These are phyloP conservation scores for Eimeria acervulina DNA, from an alignment of 169 alveolate genomes.

Conservation along the genomic window DNA sequence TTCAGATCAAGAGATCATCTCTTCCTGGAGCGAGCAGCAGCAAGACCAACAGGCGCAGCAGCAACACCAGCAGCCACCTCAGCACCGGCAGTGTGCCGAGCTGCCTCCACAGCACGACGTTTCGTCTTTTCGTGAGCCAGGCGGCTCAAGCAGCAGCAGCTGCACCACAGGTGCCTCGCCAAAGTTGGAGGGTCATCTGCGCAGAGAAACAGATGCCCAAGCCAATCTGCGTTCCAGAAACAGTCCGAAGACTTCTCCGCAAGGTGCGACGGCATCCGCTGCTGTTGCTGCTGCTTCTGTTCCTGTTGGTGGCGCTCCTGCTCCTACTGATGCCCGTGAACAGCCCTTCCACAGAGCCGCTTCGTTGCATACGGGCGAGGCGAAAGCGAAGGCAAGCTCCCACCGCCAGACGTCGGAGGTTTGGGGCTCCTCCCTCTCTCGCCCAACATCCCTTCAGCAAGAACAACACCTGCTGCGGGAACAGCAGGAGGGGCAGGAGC, in stretches of 20 bases:
- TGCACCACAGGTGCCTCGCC: conserved; percentile 52
- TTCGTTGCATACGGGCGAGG: neutral
- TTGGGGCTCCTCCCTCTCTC: neutral
- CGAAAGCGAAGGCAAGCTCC: conserved; percentile 5
- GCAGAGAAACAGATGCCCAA: neutral
- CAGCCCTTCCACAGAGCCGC: neutral
- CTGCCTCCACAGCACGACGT: conserved; percentile 5
- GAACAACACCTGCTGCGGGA: neutral
- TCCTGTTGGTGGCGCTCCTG: conserved; percentile 23
- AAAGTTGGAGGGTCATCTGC: neutral
- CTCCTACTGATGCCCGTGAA: conserved; percentile 1
- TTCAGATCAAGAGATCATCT: neutral
- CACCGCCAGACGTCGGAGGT: conserved; percentile 31
- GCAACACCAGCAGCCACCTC: conserved; percentile 23
- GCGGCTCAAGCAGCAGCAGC: conserved; percentile 12
- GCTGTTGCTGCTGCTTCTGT: neutral
- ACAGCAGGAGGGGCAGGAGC: conserved; percentile 47
- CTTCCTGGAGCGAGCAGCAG: neutral
- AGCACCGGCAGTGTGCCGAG: neutral
- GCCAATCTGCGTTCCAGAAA: neutral
- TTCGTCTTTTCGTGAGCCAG: neutral
- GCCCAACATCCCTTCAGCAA: conserved; percentile 22
- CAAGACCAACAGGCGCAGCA: conserved; percentile 1
- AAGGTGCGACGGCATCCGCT: neutral
- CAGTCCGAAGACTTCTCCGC: neutral